Percentiles rank a stretch among this genome's conserved stretches.
Conservation (phyloP, 208 protist species). For the Dictyostelium gargantuum region DNA sequence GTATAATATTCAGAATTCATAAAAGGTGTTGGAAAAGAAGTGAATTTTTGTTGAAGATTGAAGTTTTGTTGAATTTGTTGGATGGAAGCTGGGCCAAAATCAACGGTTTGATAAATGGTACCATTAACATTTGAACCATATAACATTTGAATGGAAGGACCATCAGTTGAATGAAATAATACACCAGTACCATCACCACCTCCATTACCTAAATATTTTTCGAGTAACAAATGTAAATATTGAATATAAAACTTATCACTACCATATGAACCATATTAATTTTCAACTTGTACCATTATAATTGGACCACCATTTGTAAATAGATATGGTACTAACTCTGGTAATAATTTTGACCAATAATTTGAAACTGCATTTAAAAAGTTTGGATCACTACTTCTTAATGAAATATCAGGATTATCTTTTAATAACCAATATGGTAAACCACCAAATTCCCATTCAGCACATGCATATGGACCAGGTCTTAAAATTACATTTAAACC, state of each 20-base stretch:
- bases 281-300: slow-evolving; percentile 27
- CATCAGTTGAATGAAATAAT: slow-evolving; percentile 6
- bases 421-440: slow-evolving; percentile 20
- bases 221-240: not conserved
- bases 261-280: slow-evolving; percentile 2
- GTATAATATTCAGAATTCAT: slow-evolving; percentile 49
- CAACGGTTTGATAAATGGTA: slow-evolving; percentile 20
- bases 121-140: not conserved
- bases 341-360: not conserved
- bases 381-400: not conserved
- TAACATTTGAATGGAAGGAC: not conserved
- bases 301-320: slow-evolving; percentile 47
- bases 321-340: not conserved
- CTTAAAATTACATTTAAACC: slow-evolving; percentile 37
- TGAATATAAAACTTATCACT: not conserved
- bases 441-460: slow-evolving; percentile 51
- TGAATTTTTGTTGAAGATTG: not conserved
- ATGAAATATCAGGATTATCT: not conserved
- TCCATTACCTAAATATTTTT: not conserved
- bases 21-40: not conserved
- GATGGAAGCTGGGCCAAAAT: not conserved
- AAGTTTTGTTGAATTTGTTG: not conserved
- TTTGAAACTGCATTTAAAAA: not conserved
- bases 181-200: not conserved
- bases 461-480: slow-evolving; percentile 44